These are phyloP conservation scores for Volvariella volvacea DNA, from an alignment of 1,284 basidiomycete genomes.

Conservation along the genomic window DNA sequence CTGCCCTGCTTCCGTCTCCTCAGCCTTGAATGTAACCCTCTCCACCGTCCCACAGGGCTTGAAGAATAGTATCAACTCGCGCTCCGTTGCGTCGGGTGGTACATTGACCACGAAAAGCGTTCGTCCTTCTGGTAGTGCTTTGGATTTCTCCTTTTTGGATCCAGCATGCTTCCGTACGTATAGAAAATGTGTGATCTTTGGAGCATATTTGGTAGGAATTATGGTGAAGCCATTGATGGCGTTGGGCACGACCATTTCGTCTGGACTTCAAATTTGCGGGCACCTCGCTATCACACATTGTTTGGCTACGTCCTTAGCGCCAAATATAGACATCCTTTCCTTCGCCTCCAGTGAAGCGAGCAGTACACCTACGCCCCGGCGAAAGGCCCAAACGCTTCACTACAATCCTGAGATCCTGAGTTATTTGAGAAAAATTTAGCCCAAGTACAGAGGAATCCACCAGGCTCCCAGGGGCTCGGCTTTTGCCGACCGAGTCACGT, in stretches of 20 bases:
- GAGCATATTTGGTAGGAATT: constrained; percentile 49
- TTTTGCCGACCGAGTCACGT: no score
- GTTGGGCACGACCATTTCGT: constrained; percentile 13
- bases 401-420: no score
- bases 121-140: constrained; percentile 53
- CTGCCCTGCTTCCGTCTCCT: constrained; percentile 25
- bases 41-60: constrained; percentile 73
- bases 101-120: constrained; percentile 85
- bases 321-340: no score
- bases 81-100: constrained; percentile 77
- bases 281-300: no score
- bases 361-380: no score
- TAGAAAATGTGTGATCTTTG: constrained; percentile 50
- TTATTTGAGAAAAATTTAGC: no score
- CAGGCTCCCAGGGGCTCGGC: background rate
- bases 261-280: no score
- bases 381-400: no score
- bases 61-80: constrained; percentile 70
- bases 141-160: constrained; percentile 32
- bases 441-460: no score
- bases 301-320: no score
- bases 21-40: constrained; percentile 55
- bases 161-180: constrained; percentile 53
- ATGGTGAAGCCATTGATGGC: constrained; percentile 50
- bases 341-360: no score